Base-by-base conservation (phyloP, 1,284 basidiomycete genomes). In the Chalciporus sp. region DNA sequence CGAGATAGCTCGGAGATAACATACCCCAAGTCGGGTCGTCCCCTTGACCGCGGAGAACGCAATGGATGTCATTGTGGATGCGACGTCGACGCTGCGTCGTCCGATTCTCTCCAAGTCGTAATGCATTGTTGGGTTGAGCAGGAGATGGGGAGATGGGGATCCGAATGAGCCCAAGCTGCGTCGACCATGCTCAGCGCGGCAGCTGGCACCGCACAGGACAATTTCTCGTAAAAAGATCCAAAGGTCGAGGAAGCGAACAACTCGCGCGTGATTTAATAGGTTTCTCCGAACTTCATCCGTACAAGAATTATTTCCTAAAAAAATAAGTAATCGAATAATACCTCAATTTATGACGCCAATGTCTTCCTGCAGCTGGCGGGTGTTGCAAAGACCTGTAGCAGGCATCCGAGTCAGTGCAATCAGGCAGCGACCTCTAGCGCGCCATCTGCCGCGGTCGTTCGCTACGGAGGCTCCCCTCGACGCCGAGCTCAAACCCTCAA, bases 21-120 rank as follows among this genome's bases (percentile, higher is more conserved):
- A 55, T 69, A 90, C 87, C 54, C 86, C 86, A 49, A 90, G 70
- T 58, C 78, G 80, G 12, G 89, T 91, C 28, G 82, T 78, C 16
- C 73, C 71, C 67, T 88, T 90, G n/a, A 79, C 86, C 10, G 81
- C 83, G 23, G 77, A 78, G 60, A 91, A 90, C 29, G 84, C 81
- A 44, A 87, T 58, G 20, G 81, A 76, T 39, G 84, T 77, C 27
- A 83, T 79, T 46, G 81, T 71, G 16, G 85, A 83, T 8, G 86
- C 88, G 35, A 84, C 69, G 60, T 88, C 85, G 53, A 90, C 74
- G 51, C 83, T 76, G 58, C 82, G 74, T 61, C 86, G 78, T 41
- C 78, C 76, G 65, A 82, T 85, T 58, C 72, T 78, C 69, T 87
- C 83, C 83, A 84, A 87, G 61, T 76, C 67, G 27, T 66, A 62